Evolutionary conservation across 2,329 filamentous ascomycete genomes (phyloP), one percentile per base, ranked within the genome.

Genomic region (Cadophora malorum): DNA sequence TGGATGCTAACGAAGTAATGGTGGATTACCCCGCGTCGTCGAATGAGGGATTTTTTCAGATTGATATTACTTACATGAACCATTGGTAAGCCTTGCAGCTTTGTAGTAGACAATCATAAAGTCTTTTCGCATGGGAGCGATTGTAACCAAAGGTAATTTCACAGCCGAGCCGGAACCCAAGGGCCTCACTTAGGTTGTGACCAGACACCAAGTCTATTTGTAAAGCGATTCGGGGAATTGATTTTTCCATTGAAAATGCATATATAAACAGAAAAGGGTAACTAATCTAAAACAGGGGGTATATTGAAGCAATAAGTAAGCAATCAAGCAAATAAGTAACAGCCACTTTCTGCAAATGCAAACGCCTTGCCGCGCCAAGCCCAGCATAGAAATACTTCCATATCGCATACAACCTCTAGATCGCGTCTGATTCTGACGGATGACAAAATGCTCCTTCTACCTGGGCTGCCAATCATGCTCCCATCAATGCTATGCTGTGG

Each of bases 251-350:
- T 59, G 33, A 28, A 21, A 41, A 45, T 45, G 21, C 21, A 19
- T 59, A 35, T 25, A 41, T 59, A 28, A 25, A 1, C 56, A 38
- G 38, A 59, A 59, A 58, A 25, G 23, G 25, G 52, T 35, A 47
- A 41, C 63, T 68, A 60, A 33, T 63, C 64, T 63, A 65, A 65
- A 65, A 63, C 58, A 66, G 59, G 67, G 67, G 63, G 63, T 68
- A 63, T 68, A 63, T 58, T 65, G 58, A 64, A 61, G 28, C 28
- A 28, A 28, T 28, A 28, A 28, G 5, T 28, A 28, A 28, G 28
- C 28, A 28, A 28, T 28, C 28, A 28, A 28, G 28, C 28, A 28
- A 28, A 28, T 28, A 28, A 28, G 28, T 4, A 41, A 28, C 33
- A 33, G 33, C 33, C 25, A 41, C n/a, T 59, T 45, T 28, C n/a